These are phyloP conservation scores for Grosmannia huntii DNA, from an alignment of 2,329 filamentous ascomycete genomes.

Conservation along the genomic window DNA sequence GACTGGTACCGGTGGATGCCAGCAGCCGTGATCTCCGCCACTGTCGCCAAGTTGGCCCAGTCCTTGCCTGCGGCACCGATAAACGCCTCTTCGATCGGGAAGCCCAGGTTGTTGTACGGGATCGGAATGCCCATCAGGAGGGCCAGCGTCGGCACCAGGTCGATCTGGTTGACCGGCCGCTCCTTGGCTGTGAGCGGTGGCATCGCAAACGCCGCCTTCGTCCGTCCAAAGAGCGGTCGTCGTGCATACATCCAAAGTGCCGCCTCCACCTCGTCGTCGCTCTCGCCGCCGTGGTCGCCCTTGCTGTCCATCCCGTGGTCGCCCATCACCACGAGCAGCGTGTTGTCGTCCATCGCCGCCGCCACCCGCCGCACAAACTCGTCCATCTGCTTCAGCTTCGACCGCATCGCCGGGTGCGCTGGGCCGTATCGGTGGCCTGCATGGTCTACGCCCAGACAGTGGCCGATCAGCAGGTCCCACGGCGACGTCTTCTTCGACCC, in stretches of 20 bases:
- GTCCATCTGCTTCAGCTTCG: slow-evolving; percentile 89
- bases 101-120: slow-evolving; percentile 89
- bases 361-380: slow-evolving; percentile 60
- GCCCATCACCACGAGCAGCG: slow-evolving; percentile 90
- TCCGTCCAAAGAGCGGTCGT: slow-evolving; percentile 69
- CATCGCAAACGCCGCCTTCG: slow-evolving; percentile 37
- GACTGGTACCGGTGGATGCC: slow-evolving; percentile 83
- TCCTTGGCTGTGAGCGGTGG: slow-evolving; percentile 64
- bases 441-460: slow-evolving; percentile 92
- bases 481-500: slow-evolving; percentile 27
- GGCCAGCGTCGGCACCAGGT: slow-evolving; percentile 84
- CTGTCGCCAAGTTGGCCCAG: slow-evolving; percentile 65
- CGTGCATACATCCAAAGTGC: slow-evolving; percentile 99
- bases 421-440: slow-evolving; percentile 94
- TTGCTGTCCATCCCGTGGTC: slow-evolving; percentile 98
- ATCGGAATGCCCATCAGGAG: slow-evolving; percentile 83
- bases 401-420: slow-evolving; percentile 79
- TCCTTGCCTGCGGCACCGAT: slow-evolving; percentile 54
- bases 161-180: slow-evolving; percentile 71
- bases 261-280: slow-evolving; percentile 87
- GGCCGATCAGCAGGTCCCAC: slow-evolving; percentile 93
- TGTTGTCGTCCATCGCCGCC: slow-evolving; percentile 64
- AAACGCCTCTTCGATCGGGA: slow-evolving; percentile 90
- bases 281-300: slow-evolving; percentile 96
- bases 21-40: slow-evolving; percentile 64